Base-by-base conservation (phyloP, 371 early-diverging fungal species). In the Syncephalastrum racemosum region DNA sequence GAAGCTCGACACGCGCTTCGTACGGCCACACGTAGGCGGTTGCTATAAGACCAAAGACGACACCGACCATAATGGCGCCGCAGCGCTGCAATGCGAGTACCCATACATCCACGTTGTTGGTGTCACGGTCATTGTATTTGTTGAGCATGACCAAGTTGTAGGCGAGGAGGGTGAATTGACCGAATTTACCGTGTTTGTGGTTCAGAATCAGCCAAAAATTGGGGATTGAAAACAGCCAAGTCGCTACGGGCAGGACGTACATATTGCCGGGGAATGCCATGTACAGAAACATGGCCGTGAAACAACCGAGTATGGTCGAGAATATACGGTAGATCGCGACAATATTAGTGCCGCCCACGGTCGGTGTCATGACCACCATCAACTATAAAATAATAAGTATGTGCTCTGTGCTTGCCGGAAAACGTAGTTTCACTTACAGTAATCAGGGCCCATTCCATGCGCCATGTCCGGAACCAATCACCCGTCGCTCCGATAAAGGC, bases 361-460 rank as follows among this genome's bases (percentile, higher is more conserved):
- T 91, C 8, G 93, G 93, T 2, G 88, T 88, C 91, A 94, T 90
- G n/a, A 92, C 87, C 2, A 90, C 89, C 59, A 89, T 79, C 23
- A 84, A 64, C 69, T 80, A 53, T 24, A 43, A 42, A 10, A 24
- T 24, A 31, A 27, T 15, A 18, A 22, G 50, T 46, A 47, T 44
- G 7, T 16, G 27, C 48, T 22, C 8, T 45, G 15, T 16, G 6
- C n/a, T 27, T 24, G 4, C n/a, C 18, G 6, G 7, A 19, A 15
- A 15, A 41, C 14, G 36, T 15, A 5, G 24, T 20, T 14, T 31
- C 40, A 62, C 66, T 68, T 66, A 85, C 86, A 12, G 94, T 87
- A 56, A 90, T 89, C 16, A 90, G 65, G 7, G 88, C 83, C 94
- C 94, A 93, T 67, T 91, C 91, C 70, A 88, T 83, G 16, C 92